Conservation (phyloP, 1,284 basidiomycete species). For the Trametes polyzona region DNA sequence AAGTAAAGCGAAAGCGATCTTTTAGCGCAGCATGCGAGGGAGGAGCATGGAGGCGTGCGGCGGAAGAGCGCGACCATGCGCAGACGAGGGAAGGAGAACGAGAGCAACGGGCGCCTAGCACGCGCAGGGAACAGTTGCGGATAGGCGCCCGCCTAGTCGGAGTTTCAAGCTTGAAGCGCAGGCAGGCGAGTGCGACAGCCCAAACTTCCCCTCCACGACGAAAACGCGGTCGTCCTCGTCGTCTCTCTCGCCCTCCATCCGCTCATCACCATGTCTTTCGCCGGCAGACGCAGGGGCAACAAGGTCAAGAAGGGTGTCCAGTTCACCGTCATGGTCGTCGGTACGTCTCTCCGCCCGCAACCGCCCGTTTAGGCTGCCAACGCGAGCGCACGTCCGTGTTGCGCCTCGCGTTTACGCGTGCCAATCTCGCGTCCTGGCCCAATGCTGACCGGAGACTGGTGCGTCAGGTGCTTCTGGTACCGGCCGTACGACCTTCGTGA, state of each 20-base stretch:
- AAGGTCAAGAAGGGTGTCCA: constrained; percentile 98
- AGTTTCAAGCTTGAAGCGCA: constrained; percentile 36
- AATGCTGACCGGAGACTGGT: constrained; percentile 15
- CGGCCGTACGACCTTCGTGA: constrained; percentile 96
- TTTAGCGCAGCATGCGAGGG: constrained; percentile 19
- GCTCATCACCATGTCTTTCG: constrained; percentile 70
- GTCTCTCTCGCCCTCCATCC: constrained; percentile 30
- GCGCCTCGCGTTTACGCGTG: constrained; percentile 13
- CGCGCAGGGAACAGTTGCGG: constrained; percentile 4
- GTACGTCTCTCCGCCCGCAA: constrained; percentile 48
- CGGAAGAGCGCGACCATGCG: constrained; percentile 22
- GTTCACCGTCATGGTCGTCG: constrained; percentile 74
- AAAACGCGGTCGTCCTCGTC: constrained; percentile 40
- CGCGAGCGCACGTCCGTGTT: constrained; percentile 22
- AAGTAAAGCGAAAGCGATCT: constrained; percentile 2
- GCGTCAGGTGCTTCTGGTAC: constrained; percentile 89
- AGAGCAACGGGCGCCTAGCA: constrained; percentile 4
- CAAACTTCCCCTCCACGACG: constrained; percentile 30
- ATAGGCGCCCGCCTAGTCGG: constrained; percentile 27
- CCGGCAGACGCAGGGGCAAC: constrained; percentile 87
- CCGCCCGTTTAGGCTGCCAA: constrained; percentile 23
- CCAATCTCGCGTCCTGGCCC: neutral
- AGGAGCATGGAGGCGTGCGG: constrained; percentile 10
- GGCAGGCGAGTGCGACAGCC: constrained; percentile 18
- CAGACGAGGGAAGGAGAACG: constrained; percentile 13